Evolutionary conservation across 306 rosid species (phyloP), one percentile per base, ranked within the genome.

Genomic region (Lathyrus sativus): DNA sequence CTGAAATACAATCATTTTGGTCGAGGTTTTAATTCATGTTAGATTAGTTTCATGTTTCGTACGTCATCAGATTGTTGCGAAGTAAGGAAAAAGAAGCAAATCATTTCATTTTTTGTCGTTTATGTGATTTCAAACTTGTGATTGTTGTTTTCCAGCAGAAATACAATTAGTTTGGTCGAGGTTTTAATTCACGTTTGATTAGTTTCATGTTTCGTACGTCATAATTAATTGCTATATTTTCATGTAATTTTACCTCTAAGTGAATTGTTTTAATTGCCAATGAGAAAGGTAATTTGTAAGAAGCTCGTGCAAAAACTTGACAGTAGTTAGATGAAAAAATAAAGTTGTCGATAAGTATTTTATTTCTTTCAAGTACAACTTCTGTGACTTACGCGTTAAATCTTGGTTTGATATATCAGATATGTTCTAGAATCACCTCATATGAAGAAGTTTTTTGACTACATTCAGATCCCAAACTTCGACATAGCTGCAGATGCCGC

Each of bases 401-500:
- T 46, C 3, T 54, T 67, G 45, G 70, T 78, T 79, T 82, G 4
- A 26, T 29, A 24, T 64, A 69, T 78, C 82, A 92, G 98, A 75
- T 92, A 92, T 80, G 98, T 92, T 80, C 74, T 92, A 81, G 88
- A 86, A 63, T 87, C 96, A 8, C 83, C 81, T 55, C 87, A 87
- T 74, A 80, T 87, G 92, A 86, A 87, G 84, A 89, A 78, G 80
- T 86, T 92, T 74, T 92, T 92, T 73, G 87, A 86, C 64, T 92
- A 79, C 81, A 89, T 92, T 54, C 96, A 92, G 56, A 85, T 89
- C 42, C 98, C 98, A 46, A 89, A 86, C 80, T 92, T 89, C 9
- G 98, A 92, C 76, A 83, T 92, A 68, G 96, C 98, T 18, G 96
- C 98, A 62, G 98, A 92, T 81, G 95, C 89, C 42, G 96, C 91